Percentiles rank a stretch among this genome's conserved stretches.
These are phyloP conservation scores for Paramecium biaurelia DNA, from an alignment of 73 alveolate genomes.

Conservation along the genomic window DNA sequence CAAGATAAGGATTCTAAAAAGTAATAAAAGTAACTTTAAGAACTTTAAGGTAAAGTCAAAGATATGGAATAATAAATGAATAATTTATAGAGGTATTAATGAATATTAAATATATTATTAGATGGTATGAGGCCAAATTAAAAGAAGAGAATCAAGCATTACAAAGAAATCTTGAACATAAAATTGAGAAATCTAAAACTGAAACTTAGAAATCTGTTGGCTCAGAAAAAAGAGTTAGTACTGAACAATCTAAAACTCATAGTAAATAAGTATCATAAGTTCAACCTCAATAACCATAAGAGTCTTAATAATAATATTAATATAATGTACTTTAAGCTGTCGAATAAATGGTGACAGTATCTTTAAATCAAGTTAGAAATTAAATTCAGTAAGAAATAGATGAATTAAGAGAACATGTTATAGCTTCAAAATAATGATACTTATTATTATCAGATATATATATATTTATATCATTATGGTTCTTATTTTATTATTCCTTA, in stretches of 20 bases:
- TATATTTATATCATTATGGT: background rate
- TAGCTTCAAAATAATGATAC: constrained; percentile 8
- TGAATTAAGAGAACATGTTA: constrained; percentile 20
- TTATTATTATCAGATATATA: background rate
- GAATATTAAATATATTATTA: background rate
- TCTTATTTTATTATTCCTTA: background rate
- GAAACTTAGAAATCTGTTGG: background rate
- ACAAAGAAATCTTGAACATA: constrained; percentile 33
- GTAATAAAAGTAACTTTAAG: background rate
- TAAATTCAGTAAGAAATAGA: background rate
- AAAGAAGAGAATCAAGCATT: constrained; percentile 20
- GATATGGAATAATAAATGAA: constrained; percentile 37
- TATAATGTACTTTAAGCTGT: background rate
- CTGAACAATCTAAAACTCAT: constrained; percentile 44
- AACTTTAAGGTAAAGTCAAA: background rate
- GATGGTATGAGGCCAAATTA: constrained; percentile 39
- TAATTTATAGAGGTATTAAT: background rate
- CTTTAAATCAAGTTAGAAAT: background rate
- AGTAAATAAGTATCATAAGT: background rate
- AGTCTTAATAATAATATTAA: background rate
- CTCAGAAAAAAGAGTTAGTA: background rate
- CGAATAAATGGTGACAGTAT: background rate
- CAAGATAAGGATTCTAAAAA: constrained; percentile 11
- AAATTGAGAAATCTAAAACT: constrained; percentile 6
- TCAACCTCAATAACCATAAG: background rate